Evolutionary conservation across 805 yeast genomes (phyloP).

Genomic region (Teunomyces pallodes): DNA sequence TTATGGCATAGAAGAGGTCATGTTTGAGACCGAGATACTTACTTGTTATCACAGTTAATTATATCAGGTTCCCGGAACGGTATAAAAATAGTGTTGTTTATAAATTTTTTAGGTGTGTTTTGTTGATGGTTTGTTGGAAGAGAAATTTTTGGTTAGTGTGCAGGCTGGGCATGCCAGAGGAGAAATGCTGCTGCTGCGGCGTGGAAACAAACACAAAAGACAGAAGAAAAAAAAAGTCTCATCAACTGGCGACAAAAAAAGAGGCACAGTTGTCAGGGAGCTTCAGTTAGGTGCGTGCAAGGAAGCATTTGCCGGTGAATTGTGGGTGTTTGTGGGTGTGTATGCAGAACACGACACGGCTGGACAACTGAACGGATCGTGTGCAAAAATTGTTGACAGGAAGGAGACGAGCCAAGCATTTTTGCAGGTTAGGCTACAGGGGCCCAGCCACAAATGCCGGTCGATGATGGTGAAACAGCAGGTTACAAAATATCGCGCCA

Average conservation of each 20-base stretch:
- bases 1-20: neutral
- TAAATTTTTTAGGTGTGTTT: conserved; percentile 1
- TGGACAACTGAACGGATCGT: neutral
- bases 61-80: conserved; percentile 1
- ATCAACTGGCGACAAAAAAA: neutral
- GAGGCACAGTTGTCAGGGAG: neutral
- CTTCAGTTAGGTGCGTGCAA: neutral
- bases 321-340: neutral
- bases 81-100: conserved; percentile 1
- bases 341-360: neutral
- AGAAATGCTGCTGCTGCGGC: neutral
- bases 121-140: conserved; percentile 3
- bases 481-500: neutral
- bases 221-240: no score
- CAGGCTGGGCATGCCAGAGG: neutral
- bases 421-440: neutral
- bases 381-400: neutral
- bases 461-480: neutral
- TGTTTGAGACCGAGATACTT: neutral
- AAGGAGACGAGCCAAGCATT: no score
- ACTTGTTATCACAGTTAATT: conserved; percentile 1
- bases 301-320: neutral
- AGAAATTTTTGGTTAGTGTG: neutral
- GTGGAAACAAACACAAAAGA: neutral
- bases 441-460: neutral